These are phyloP conservation scores for Colletotrichum paranaense DNA, from an alignment of 2,329 filamentous ascomycete species.

Conservation along the genomic window DNA sequence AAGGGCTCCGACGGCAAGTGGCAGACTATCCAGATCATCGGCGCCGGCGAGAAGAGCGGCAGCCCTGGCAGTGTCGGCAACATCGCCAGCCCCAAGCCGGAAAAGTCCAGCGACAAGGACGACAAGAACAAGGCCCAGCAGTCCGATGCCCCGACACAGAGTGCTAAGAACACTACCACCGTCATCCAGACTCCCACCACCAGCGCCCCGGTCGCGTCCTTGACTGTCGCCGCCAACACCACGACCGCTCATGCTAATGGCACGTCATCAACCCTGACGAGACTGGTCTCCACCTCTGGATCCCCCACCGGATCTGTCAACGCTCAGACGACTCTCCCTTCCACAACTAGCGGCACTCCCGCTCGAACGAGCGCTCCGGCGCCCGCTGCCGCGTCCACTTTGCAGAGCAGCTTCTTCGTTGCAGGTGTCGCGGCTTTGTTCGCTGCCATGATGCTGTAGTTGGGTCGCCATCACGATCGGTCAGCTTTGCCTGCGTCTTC, in stretches of 20 bases:
- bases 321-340: conserved; percentile 36
- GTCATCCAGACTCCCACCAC: neutral
- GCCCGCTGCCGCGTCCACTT: neutral
- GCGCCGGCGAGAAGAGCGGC: conserved; percentile 40
- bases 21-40: conserved; percentile 43
- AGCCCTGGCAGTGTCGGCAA: neutral
- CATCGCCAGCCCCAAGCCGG: neutral
- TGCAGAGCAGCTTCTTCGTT: conserved; percentile 16
- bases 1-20: conserved; percentile 41
- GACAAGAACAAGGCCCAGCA: conserved; percentile 5
- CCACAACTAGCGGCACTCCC: conserved; percentile 48
- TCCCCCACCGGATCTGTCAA: conserved; percentile 40
- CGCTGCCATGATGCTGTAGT: conserved; percentile 26
- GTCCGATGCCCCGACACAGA: neutral
- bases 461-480: neutral
- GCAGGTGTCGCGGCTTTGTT: conserved; percentile 20
- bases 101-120: conserved; percentile 38
- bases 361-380: neutral
- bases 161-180: neutral
- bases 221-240: conserved; percentile 3
- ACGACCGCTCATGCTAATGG: conserved; percentile 47
- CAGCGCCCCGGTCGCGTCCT: neutral
- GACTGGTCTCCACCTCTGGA: neutral
- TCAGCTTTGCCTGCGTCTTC: no score
- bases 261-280: conserved; percentile 42